These are phyloP conservation scores for Vitis hybrid DNA, from an alignment of 177 flowering plant species.

Conservation along the genomic window DNA sequence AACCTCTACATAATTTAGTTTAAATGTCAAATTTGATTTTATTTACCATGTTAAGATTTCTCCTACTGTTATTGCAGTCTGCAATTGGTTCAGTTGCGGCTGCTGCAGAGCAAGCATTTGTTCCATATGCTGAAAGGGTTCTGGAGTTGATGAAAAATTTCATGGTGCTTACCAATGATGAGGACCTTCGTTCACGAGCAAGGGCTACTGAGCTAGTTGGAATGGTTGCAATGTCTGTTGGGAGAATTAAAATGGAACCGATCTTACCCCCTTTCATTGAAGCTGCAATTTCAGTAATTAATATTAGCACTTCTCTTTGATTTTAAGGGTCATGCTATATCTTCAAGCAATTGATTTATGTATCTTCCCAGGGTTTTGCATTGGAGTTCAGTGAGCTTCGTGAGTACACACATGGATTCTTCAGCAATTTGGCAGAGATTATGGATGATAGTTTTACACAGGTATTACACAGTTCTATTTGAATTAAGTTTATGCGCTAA, in stretches of 20 bases:
- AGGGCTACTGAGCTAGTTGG: slow-evolving; percentile 98
- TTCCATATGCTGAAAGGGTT: slow-evolving; percentile 92
- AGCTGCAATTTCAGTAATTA: slow-evolving; percentile 85
- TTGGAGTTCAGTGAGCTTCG: slow-evolving; percentile 95
- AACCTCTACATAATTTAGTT: slow-evolving; percentile 3
- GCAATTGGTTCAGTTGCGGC: slow-evolving; percentile 97
- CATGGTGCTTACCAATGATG: slow-evolving; percentile 94
- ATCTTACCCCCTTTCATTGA: slow-evolving; percentile 86
- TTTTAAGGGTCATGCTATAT: neutral
- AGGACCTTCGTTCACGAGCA: slow-evolving; percentile 89
- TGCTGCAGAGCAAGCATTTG: slow-evolving; percentile 91
- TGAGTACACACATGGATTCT: slow-evolving; percentile 98
- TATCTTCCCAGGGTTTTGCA: slow-evolving; percentile 68
- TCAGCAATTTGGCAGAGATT: slow-evolving; percentile 94
- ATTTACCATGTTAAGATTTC: slow-evolving; percentile 3
- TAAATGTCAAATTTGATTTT: neutral
- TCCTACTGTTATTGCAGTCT: slow-evolving; percentile 54
- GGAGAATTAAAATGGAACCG: slow-evolving; percentile 80
- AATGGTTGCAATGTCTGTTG: slow-evolving; percentile 91
- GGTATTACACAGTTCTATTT: slow-evolving; percentile 36
- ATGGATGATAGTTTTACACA: slow-evolving; percentile 78
- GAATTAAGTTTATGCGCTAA: neutral
- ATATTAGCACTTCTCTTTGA: neutral
- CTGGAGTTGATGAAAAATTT: slow-evolving; percentile 88
- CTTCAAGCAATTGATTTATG: slow-evolving; percentile 1